A percentile compares a stretch with the other conserved stretches of the same genome.
Conservation (phyloP, 148 eudicot genomes). For the Camellia lanceoleosa region DNA sequence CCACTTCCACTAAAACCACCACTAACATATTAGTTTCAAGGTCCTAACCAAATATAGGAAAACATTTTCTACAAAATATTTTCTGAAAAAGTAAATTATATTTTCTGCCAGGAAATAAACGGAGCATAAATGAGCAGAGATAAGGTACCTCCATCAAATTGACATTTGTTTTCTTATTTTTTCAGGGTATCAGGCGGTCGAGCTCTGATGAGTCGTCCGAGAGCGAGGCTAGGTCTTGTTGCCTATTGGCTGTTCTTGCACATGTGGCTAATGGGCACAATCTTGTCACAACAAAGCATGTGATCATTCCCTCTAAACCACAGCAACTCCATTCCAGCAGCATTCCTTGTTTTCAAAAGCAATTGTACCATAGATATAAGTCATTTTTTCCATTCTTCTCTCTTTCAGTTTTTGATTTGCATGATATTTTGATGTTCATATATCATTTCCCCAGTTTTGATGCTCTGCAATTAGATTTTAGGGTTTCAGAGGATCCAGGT, state of each 20-base stretch:
- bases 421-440: slow-evolving; percentile 12
- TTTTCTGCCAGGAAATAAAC: too few species aligned
- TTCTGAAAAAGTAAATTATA: too few species aligned
- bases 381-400: not conserved
- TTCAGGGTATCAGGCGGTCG: slow-evolving; percentile 84
- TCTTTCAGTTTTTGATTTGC: slow-evolving; percentile 6
- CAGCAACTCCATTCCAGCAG: slow-evolving; percentile 8
- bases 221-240: slow-evolving; percentile 75
- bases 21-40: too few species aligned
- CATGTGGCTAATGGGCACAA: slow-evolving; percentile 77
- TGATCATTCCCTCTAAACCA: not conserved
- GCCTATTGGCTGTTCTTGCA: slow-evolving; percentile 86
- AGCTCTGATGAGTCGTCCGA: slow-evolving; percentile 81
- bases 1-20: too few species aligned
- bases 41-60: too few species aligned
- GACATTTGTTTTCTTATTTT: not conserved
- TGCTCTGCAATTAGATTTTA: slow-evolving; percentile 45
- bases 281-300: slow-evolving; percentile 43
- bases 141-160: not conserved
- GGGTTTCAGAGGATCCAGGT: slow-evolving; percentile 37
- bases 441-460: slow-evolving; percentile 12
- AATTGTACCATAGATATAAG: slow-evolving; percentile 29
- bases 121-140: not conserved
- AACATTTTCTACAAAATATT: too few species aligned
- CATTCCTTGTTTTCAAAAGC: not conserved